phyloP scores from a whole-genome alignment of 495 filamentous ascomycete species.

The Aspergillus funiculosus region DNA sequence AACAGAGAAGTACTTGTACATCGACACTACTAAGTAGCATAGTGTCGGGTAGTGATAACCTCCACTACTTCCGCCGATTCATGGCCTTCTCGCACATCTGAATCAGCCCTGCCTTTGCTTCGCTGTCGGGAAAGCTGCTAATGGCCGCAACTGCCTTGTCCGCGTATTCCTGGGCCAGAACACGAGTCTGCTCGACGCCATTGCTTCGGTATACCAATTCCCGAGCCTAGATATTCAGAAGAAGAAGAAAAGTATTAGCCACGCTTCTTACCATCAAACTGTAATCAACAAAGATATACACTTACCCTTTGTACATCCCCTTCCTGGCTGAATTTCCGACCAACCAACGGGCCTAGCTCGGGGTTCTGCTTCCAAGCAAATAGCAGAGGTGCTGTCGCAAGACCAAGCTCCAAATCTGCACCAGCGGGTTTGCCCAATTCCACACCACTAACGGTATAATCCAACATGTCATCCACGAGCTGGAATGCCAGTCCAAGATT shows the following conservation, averaged over 20 bases:
- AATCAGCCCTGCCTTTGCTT: constrained; percentile 83
- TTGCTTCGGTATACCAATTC: constrained; percentile 75
- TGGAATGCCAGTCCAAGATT: constrained; percentile 95
- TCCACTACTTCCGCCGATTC: constrained; percentile 84
- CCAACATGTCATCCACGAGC: constrained; percentile 96
- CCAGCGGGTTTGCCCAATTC: constrained; percentile 93
- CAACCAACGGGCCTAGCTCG: constrained; percentile 82
- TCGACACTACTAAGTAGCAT: too few species aligned
- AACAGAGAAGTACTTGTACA: too few species aligned
- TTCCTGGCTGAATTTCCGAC: constrained; percentile 75
- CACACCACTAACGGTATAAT: constrained; percentile 79
- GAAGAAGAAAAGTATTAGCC: constrained; percentile 13
- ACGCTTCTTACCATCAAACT: background rate
- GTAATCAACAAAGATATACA: constrained; percentile 11
- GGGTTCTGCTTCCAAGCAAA: constrained; percentile 92
- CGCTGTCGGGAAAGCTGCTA: constrained; percentile 75
- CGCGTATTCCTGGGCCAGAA: constrained; percentile 82
- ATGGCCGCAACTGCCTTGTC: constrained; percentile 84
- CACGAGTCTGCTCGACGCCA: constrained; percentile 84
- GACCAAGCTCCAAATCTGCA: constrained; percentile 85
- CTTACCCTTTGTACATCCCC: constrained; percentile 80
- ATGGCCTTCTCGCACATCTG: constrained; percentile 93
- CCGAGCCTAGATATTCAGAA: constrained; percentile 56
- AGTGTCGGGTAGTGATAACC: too few species aligned
- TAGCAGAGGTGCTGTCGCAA: constrained; percentile 90